Conservation (phyloP, 495 filamentous ascomycete genomes). For the Aspergillus nanangensis region DNA sequence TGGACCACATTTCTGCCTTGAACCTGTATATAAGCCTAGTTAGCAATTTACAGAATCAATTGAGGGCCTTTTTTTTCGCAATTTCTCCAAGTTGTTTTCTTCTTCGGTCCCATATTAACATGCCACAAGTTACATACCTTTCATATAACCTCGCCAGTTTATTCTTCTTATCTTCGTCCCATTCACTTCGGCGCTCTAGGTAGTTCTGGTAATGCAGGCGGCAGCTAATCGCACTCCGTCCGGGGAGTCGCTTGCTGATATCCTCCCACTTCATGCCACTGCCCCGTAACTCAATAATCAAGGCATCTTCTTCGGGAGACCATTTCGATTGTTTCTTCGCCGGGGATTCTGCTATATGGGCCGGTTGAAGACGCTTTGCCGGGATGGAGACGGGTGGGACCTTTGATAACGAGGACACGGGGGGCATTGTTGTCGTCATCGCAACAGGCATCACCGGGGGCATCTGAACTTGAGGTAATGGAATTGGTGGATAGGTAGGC, state of each 20-base stretch:
- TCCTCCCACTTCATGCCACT: constrained; percentile 98
- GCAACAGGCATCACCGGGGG: constrained; percentile 27
- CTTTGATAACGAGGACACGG: constrained; percentile 26
- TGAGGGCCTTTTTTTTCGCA: not conserved
- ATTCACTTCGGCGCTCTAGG: constrained; percentile 81
- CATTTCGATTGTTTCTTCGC: constrained; percentile 97
- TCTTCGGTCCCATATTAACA: not conserved
- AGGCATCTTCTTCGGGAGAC: constrained; percentile 83
- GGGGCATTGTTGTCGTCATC: constrained; percentile 25
- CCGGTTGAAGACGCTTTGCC: constrained; percentile 47
- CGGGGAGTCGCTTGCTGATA: constrained; percentile 84
- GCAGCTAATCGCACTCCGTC: constrained; percentile 88
- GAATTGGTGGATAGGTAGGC: constrained; percentile 45
- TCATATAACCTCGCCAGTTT: constrained; percentile 92
- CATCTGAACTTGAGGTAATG: constrained; percentile 43
- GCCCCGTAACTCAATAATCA: constrained; percentile 85
- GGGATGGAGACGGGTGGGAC: constrained; percentile 30
- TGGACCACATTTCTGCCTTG: constrained; percentile 96
- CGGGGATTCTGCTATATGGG: constrained; percentile 60
- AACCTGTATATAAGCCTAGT: constrained; percentile 54
- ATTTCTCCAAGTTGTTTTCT: not conserved
- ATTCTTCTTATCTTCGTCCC: constrained; percentile 97
- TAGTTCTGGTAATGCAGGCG: constrained; percentile 97
- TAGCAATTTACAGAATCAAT: constrained; percentile 1
- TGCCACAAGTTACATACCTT: constrained; percentile 55